Base-by-base conservation (phyloP, 1,139 yeast genomes). In the Meyerozyma sp. region DNA sequence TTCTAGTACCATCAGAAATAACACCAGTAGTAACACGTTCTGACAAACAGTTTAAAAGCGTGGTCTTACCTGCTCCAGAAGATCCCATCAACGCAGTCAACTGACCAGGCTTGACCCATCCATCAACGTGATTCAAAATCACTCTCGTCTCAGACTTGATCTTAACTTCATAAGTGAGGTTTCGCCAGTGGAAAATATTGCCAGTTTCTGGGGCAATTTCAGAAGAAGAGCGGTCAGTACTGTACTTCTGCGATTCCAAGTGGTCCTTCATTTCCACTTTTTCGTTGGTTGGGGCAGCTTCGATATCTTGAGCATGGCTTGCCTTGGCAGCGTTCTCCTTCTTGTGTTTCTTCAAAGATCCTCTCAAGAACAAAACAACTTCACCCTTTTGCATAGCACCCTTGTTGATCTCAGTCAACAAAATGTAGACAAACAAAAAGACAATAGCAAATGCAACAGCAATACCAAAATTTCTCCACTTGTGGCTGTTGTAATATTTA, bases 21-120 rank as follows among this genome's bases (percentile, higher is more conserved):
- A 82, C 82, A 65, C 94, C 94, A 72, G 79, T 77, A 20, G 90
- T 84, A 32, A 84, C 84, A 64, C 95, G 80, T 53, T 82, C 83
- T 26, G 93, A 88, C 51, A 85, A 70, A 49, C 86, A 85, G 65
- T 85, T 89, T 47, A 86, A 69, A 39, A 65, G 57, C 1, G 94
- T 85, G 13, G 94, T 86, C 59, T 85, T 85, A 70, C 94, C 94
- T 42, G 94, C 94, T 65, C 95, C 95, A 20, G 94, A 84, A 18
- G 91, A 85, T 51, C 95, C 95, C 94, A 86, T 84, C 37, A 84
- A 67, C 8, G 93, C 93, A 56, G 52, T 65, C 45, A 65, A 55
- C 48, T 63, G 63, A 41, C 70, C 70, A 10, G 91, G 91, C 57
- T 82, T 82, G 40, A 86, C 93, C 86, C 88, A 86, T 42, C 95